Evolutionary conservation across 305 asterid species (phyloP).

Genomic region (Fraxinus platypoda): DNA sequence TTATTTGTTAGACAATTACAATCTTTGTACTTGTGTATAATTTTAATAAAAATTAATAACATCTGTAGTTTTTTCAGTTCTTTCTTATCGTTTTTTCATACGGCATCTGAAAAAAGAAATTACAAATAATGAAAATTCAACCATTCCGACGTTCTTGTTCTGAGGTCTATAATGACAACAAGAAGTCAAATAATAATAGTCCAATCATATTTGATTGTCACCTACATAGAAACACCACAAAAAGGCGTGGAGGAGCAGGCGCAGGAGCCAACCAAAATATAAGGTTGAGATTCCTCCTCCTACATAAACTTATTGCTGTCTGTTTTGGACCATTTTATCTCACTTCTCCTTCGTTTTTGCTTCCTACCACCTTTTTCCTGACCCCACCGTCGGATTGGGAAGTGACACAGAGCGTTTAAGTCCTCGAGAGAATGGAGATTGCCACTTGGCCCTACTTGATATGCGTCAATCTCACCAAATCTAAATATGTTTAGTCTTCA

Average conservation of each 20-base stretch:
- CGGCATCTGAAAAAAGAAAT: background rate
- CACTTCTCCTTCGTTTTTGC: background rate
- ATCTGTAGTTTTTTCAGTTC: background rate
- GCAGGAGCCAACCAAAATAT: slow-evolving; percentile 9
- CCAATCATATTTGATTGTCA: background rate
- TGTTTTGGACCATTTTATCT: background rate
- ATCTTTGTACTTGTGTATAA: background rate
- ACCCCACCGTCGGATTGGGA: background rate
- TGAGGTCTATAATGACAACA: background rate
- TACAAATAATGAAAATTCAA: background rate
- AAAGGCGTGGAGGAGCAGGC: slow-evolving; percentile 9
- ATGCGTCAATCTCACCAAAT: background rate
- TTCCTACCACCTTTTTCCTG: background rate
- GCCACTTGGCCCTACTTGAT: background rate
- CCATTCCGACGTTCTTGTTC: background rate
- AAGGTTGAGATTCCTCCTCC: slow-evolving; percentile 8
- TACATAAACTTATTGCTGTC: background rate
- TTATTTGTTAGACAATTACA: background rate
- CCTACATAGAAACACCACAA: background rate
- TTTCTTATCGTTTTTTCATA: background rate
- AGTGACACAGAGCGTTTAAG: background rate
- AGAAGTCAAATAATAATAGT: background rate
- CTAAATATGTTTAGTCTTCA: background rate
- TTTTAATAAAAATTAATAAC: background rate
- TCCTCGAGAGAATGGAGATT: background rate